A percentile compares a stretch with the other conserved stretches of the same genome.
Evolutionary conservation across 2,329 filamentous ascomycete species (phyloP).

Genomic region (Botrytis cinerea): DNA sequence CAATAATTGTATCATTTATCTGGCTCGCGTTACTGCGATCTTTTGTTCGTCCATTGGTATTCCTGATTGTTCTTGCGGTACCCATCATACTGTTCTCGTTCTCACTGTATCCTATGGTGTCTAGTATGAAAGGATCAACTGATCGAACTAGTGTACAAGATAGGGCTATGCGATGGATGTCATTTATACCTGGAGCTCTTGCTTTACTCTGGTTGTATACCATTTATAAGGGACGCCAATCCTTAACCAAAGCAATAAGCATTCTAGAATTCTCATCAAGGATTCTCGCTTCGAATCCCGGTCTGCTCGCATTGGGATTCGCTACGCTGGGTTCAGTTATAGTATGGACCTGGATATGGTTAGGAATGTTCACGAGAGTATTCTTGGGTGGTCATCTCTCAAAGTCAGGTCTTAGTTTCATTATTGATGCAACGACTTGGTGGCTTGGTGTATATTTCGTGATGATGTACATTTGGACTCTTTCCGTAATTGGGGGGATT

Average conservation of each 20-base stretch:
- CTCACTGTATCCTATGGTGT: conserved; percentile 85
- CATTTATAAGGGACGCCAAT: conserved; percentile 76
- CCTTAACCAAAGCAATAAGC: conserved; percentile 78
- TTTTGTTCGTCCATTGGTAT: conserved; percentile 83
- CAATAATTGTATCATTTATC: conserved; percentile 80
- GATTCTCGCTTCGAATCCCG: conserved; percentile 82
- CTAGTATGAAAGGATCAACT: conserved; percentile 78
- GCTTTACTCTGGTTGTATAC: conserved; percentile 82
- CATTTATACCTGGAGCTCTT: conserved; percentile 72
- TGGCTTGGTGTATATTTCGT: conserved; percentile 93
- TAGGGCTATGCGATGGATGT: conserved; percentile 82
- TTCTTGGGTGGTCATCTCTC: conserved; percentile 90
- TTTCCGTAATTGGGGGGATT: conserved; percentile 82
- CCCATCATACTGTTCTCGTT: conserved; percentile 87
- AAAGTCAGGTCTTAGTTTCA: conserved; percentile 62
- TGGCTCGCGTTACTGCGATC: conserved; percentile 89
- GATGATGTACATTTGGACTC: conserved; percentile 92
- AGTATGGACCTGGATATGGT: conserved; percentile 92
- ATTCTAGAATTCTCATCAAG: conserved; percentile 91
- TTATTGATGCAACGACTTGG: conserved; percentile 88
- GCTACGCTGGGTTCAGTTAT: conserved; percentile 74
- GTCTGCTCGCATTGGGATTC: conserved; percentile 81
- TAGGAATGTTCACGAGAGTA: conserved; percentile 92
- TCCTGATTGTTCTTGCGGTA: conserved; percentile 77
- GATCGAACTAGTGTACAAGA: conserved; percentile 83